A percentile compares a stretch with the other conserved stretches of the same genome.
phyloP scores from a whole-genome alignment of 2,329 filamentous ascomycete genomes.

The Colletotrichum lupini region DNA sequence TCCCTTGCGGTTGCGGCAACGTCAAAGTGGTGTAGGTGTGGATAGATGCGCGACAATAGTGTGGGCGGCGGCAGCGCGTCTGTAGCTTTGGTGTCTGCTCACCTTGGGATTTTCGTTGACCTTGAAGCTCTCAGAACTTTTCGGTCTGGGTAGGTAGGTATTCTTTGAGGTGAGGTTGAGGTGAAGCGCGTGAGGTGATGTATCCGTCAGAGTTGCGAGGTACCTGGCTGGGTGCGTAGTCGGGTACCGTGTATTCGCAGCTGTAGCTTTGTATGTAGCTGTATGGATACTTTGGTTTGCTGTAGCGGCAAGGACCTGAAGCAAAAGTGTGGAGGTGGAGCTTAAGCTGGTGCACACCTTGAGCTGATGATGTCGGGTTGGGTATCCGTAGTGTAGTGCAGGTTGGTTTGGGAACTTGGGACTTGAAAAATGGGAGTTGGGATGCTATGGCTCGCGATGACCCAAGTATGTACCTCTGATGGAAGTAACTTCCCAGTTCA shows the following conservation, averaged over 20 bases:
- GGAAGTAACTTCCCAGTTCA: conserved; percentile 53
- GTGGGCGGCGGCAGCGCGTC: neutral
- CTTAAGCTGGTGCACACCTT: neutral
- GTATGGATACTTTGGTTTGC: neutral
- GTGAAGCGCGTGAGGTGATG: neutral
- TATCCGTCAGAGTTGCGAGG: neutral
- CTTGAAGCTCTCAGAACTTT: neutral
- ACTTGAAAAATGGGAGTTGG: conserved; percentile 15
- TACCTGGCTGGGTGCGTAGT: neutral
- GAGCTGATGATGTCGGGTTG: conserved; percentile 13
- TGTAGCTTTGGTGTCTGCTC: neutral
- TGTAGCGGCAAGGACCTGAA: neutral
- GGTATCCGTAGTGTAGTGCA: neutral
- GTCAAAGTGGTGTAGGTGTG: neutral
- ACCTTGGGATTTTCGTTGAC: neutral
- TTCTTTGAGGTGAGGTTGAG: neutral
- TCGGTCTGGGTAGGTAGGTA: neutral
- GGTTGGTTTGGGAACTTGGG: neutral
- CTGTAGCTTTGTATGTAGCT: neutral
- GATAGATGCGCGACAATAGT: neutral
- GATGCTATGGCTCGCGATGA: conserved; percentile 29
- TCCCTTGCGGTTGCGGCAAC: neutral
- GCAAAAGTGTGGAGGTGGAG: neutral
- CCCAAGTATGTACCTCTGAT: conserved; percentile 49
- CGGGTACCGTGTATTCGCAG: neutral